Evolutionary conservation across 2,329 filamentous ascomycete species (phyloP), one percentile per base, ranked within the genome.

Genomic region (Apiospora koreana): DNA sequence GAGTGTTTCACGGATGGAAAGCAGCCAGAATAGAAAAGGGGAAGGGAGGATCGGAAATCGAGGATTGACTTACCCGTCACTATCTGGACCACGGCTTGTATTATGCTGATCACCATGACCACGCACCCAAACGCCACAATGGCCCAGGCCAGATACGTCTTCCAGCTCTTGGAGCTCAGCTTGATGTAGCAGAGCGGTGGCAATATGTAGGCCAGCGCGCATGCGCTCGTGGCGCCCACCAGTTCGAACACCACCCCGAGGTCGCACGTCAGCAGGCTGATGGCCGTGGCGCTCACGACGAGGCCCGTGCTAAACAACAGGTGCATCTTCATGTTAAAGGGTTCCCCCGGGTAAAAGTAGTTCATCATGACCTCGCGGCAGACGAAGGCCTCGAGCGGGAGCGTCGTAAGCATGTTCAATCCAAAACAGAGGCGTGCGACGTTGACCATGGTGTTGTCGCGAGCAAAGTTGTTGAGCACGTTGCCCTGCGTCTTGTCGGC

Each of bases 381-480:
- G 69, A 99, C 96, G 80, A 99, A 99, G 21, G 94, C 95, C 85
- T 99, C 96, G 71, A 99, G 91, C 0, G 96, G 96, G 45, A 99
- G 86, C 1, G 96, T 98, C 18, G 96, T 98, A 77, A 99, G 90
- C 96, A 99, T 99, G 86, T 99, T 99, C 74, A 99, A 88, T 1
- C 96, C 96, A 79, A 99, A 98, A 83, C 94, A 98, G 67, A 99
- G 87, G 68, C 96, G 92, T 28, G 96, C 96, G 71, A 99, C 87
- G 81, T 98, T 98, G 79, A 98, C 94, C 89, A 98, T 92, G 75
- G 92, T 87, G 81, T 97, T 98, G 82, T 97, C 91, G 25, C 91
- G 86, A 1, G 95, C 93, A 79, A 99, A 98, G 83, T 99, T 99
- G 86, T 99, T 99, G 76, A 99, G 90, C 68, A 99, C 94, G 80